A percentile compares a stretch with the other conserved stretches of the same genome.
Evolutionary conservation across 768 basidiomycete species (phyloP).

Genomic region (Xanthoconium stramineum): DNA sequence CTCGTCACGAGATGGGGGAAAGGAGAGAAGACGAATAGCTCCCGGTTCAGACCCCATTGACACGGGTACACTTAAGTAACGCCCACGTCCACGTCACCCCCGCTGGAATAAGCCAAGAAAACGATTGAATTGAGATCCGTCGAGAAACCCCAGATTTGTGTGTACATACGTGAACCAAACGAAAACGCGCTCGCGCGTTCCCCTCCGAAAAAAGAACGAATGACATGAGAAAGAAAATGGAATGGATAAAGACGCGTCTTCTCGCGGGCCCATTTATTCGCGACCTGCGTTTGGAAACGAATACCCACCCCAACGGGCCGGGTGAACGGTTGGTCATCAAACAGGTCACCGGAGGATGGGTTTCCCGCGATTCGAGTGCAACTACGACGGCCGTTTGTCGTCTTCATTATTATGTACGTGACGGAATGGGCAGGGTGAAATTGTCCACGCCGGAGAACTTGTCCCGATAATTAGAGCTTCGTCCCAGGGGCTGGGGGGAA

Average conservation of each 20-base stretch:
- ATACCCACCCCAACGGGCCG: neutral
- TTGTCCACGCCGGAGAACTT: neutral
- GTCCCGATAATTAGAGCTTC: constrained; percentile 22
- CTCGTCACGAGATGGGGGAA: neutral
- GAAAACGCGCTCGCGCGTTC: neutral
- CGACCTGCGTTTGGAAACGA: constrained; percentile 4
- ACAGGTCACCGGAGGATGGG: neutral
- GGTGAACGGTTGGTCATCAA: neutral
- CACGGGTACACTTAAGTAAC: no score
- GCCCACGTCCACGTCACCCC: neutral
- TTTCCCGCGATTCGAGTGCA: constrained; percentile 10
- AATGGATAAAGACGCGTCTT: neutral
- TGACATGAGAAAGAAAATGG: constrained; percentile 6
- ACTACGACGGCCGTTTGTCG: neutral
- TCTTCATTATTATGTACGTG: constrained; percentile 23
- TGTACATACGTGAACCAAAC: neutral
- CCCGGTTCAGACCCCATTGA: neutral
- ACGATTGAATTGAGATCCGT: constrained; percentile 8
- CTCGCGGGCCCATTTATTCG: no score
- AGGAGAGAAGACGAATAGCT: neutral
- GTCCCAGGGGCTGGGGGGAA: constrained; percentile 31
- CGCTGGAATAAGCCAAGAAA: neutral
- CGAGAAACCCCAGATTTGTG: neutral
- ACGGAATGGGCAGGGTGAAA: neutral
- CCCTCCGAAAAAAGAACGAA: neutral